phyloP scores from a whole-genome alignment of 164 flowering plant species.

The Malania oleifera region DNA sequence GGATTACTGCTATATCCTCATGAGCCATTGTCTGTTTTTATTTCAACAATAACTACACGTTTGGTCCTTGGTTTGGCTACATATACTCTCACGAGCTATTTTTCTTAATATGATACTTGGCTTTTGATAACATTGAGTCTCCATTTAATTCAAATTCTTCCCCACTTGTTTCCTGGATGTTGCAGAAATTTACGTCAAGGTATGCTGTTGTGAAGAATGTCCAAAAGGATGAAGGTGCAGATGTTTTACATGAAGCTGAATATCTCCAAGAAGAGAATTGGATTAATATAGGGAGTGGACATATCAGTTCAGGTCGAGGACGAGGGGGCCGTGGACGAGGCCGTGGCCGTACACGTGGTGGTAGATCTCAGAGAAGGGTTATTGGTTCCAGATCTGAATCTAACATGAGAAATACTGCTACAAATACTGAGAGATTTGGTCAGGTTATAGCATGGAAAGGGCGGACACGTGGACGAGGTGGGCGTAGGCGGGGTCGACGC shows the following conservation, averaged over 20 bases:
- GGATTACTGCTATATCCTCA: no score
- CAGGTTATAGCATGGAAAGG: slow-evolving; percentile 38
- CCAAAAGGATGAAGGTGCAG: slow-evolving; percentile 26
- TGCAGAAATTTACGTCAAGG: slow-evolving; percentile 45
- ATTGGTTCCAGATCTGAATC: slow-evolving; percentile 29
- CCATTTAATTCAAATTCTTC: not conserved
- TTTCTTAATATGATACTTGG: no score
- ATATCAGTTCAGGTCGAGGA: slow-evolving; percentile 29
- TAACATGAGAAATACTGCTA: slow-evolving; percentile 17
- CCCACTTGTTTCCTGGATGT: not conserved
- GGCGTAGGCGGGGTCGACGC: slow-evolving; percentile 48
- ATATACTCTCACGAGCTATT: no score
- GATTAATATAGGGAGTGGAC: slow-evolving; percentile 30
- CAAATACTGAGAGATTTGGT: slow-evolving; percentile 23
- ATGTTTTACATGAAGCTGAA: slow-evolving; percentile 24
- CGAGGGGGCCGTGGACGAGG: slow-evolving; percentile 45
- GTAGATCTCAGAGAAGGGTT: slow-evolving; percentile 42
- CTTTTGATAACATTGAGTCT: no score
- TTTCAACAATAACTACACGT: no score
- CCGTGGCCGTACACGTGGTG: slow-evolving; percentile 40
- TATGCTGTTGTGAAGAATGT: slow-evolving; percentile 32
- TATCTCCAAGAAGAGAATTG: slow-evolving; percentile 34
- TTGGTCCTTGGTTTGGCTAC: no score
- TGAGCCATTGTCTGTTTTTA: no score
- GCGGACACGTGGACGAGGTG: slow-evolving; percentile 49